Percentiles rank a stretch among this genome's conserved stretches.
Conservation (phyloP, 352 stramenopile genomes). For the Phytophthora tubulina region DNA sequence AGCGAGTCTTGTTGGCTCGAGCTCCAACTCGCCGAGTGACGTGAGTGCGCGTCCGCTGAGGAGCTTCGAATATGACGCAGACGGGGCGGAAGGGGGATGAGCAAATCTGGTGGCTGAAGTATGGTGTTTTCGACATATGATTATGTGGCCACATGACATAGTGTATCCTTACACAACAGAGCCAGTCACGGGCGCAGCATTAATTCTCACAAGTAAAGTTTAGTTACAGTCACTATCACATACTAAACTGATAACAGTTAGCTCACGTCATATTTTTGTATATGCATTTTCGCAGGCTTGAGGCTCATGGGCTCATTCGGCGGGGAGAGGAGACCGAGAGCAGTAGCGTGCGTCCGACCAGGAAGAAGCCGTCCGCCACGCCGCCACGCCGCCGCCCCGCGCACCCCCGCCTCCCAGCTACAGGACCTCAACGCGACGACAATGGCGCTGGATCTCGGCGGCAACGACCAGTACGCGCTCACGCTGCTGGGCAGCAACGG, state of each 20-base stretch:
- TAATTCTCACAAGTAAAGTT: background rate
- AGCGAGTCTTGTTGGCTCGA: constrained; percentile 7
- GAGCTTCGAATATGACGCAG: constrained; percentile 35
- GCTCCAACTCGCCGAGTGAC: constrained; percentile 43
- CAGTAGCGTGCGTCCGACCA: background rate
- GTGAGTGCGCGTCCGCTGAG: constrained; percentile 44
- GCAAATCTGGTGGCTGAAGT: constrained; percentile 23
- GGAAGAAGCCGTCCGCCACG: background rate
- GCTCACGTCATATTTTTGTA: background rate
- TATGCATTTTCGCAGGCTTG: constrained; percentile 6
- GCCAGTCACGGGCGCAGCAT: background rate
- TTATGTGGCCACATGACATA: background rate
- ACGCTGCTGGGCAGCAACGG: constrained; percentile 63
- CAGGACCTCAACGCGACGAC: constrained; percentile 2
- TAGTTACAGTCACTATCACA: background rate
- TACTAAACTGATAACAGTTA: background rate
- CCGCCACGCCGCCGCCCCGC: background rate
- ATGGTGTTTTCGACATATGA: background rate
- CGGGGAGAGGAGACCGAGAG: constrained; percentile 22
- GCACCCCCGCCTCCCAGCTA: background rate
- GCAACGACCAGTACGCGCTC: constrained; percentile 62
- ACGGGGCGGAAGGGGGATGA: constrained; percentile 19
- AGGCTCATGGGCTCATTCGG: constrained; percentile 11
- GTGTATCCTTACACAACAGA: background rate
- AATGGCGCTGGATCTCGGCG: constrained; percentile 52